These are phyloP conservation scores for Whalleya microplaca DNA, from an alignment of 2,329 filamentous ascomycete species.

Conservation along the genomic window DNA sequence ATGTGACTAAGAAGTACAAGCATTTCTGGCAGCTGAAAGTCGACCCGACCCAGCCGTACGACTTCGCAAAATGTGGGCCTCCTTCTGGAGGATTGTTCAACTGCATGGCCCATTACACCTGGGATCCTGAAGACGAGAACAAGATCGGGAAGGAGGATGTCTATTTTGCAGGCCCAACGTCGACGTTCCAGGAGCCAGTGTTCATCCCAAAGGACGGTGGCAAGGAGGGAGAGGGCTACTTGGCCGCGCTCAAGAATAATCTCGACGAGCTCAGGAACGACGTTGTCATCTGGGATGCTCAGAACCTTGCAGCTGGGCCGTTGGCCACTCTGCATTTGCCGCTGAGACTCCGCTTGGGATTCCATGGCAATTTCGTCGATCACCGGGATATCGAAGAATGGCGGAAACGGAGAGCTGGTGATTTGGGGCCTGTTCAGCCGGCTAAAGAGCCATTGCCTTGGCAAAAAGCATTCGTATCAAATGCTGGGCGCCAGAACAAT, in stretches of 20 bases:
- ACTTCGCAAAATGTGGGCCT: conserved; percentile 49
- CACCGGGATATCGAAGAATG: conserved; percentile 48
- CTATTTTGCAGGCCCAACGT: conserved; percentile 49
- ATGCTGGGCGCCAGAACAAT: conserved; percentile 4
- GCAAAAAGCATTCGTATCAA: conserved; percentile 35
- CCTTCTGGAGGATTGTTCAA: conserved; percentile 50
- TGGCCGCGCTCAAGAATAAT: conserved; percentile 50
- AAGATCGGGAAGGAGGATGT: conserved; percentile 42
- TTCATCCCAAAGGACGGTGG: conserved; percentile 51
- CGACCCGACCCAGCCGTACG: conserved; percentile 44
- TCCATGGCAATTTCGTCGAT: conserved; percentile 50
- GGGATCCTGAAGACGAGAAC: conserved; percentile 33
- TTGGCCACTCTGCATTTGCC: conserved; percentile 46
- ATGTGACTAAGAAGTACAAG: conserved; percentile 46
- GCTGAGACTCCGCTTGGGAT: conserved; percentile 44
- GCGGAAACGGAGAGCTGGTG: conserved; percentile 42
- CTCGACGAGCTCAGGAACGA: conserved; percentile 50
- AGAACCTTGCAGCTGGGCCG: conserved; percentile 42
- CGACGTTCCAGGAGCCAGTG: conserved; percentile 56
- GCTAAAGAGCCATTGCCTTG: conserved; percentile 44
- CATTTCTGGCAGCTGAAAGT: conserved; percentile 52
- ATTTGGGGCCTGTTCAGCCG: conserved; percentile 43
- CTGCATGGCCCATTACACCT: conserved; percentile 48
- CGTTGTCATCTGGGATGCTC: conserved; percentile 48
- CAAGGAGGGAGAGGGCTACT: conserved; percentile 54